phyloP scores from a whole-genome alignment of 1,139 yeast species.

The Lodderomyces oxycetoniae region DNA sequence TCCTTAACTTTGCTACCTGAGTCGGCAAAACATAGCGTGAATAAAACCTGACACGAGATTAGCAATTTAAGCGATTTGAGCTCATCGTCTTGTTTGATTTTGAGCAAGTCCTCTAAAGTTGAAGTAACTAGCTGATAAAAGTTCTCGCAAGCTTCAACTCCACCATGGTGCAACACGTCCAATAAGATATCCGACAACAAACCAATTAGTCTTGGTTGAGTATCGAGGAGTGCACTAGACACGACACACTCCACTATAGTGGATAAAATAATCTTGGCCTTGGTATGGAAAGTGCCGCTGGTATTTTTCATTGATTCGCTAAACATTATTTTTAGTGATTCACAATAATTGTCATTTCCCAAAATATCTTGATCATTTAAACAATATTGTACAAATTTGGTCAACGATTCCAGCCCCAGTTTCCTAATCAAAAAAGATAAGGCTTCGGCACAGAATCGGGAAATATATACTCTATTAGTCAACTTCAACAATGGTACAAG shows the following conservation, averaged over 20 bases:
- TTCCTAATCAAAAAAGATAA: conserved; percentile 78
- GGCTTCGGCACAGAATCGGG: conserved; percentile 88
- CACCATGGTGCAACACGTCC: conserved; percentile 59
- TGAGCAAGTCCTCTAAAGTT: conserved; percentile 16
- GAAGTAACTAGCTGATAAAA: conserved; percentile 37
- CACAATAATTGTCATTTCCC: conserved; percentile 42
- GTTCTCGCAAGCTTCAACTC: conserved; percentile 47
- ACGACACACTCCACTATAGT: conserved; percentile 39
- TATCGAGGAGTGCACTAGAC: conserved; percentile 5
- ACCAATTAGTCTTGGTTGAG: conserved; percentile 24
- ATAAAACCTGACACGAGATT: conserved; percentile 27
- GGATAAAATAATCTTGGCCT: conserved; percentile 47
- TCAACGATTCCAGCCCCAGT: conserved; percentile 47
- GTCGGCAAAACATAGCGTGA: conserved; percentile 56
- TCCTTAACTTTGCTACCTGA: conserved; percentile 57
- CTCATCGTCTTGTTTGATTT: conserved; percentile 7
- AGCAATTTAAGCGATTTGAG: conserved; percentile 12
- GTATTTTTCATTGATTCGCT: conserved; percentile 76
- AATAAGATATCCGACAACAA: conserved; percentile 57
- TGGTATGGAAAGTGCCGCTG: conserved; percentile 70
- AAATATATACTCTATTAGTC: conserved; percentile 55
- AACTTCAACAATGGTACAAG: conserved; percentile 60
- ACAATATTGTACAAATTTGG: conserved; percentile 44
- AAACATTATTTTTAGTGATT: conserved; percentile 57
- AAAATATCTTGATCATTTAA: conserved; percentile 37